Evolutionary conservation across 2,329 filamentous ascomycete species (phyloP).

Genomic region (Zymoseptoria passerinii): DNA sequence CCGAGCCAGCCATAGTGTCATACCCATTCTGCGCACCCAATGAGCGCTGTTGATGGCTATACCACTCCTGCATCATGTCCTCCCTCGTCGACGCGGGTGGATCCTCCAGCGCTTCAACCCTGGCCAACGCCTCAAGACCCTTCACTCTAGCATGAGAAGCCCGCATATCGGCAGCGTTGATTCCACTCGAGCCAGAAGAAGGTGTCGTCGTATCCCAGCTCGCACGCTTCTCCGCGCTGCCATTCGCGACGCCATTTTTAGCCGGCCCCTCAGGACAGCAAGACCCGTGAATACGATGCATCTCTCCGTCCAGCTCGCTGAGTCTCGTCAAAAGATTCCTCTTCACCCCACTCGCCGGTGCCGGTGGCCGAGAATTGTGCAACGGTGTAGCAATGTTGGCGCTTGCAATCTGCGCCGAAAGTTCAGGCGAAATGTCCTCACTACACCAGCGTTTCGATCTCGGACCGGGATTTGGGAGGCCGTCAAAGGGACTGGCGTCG

Average conservation of each 20-base stretch:
- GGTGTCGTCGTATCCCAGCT: neutral
- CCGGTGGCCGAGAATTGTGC: neutral
- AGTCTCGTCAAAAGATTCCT: neutral
- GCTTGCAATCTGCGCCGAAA: conserved; percentile 2
- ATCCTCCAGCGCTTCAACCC: conserved; percentile 7
- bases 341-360: too few relatives aligned
- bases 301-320: neutral
- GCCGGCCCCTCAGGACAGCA: neutral
- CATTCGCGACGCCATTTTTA: neutral
- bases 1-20: too few relatives aligned
- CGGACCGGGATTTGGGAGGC: conserved; percentile 2
- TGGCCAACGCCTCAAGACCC: conserved; percentile 5
- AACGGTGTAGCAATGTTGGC: neutral
- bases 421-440: conserved; percentile 7
- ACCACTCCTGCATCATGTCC: neutral
- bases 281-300: neutral
- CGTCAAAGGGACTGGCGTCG: conserved; percentile 19
- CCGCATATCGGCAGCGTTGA: neutral
- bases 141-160: conserved; percentile 6
- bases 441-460: conserved; percentile 20
- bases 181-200: neutral
- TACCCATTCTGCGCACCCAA: neutral
- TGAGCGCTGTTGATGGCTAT: neutral
- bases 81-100: neutral
- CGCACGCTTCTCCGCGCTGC: neutral